A percentile compares a stretch with the other conserved stretches of the same genome.
Conservation (phyloP, 2,329 filamentous ascomycete genomes). For the Aspergillus sp. region DNA sequence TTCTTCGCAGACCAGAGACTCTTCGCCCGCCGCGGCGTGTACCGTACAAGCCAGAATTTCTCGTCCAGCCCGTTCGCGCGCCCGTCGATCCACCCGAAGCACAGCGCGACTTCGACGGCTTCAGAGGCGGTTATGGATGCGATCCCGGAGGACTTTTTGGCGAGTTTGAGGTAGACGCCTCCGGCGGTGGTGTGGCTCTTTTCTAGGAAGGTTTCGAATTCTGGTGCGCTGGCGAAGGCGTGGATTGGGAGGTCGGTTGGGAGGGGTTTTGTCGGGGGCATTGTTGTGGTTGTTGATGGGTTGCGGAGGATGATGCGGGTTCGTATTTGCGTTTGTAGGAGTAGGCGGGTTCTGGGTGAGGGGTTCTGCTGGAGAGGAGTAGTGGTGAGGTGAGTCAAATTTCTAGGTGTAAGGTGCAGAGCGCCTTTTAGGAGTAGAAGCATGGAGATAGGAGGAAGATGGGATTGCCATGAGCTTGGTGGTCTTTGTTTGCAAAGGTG, state of each 20-base stretch:
- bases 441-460: background rate
- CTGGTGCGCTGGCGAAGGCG: conserved; percentile 25
- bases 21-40: conserved; percentile 56
- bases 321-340: background rate
- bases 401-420: background rate
- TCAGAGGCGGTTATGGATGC: conserved; percentile 48
- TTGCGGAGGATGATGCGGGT: background rate
- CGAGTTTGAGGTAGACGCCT: conserved; percentile 51
- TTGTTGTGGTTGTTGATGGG: background rate
- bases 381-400: background rate
- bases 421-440: background rate
- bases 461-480: background rate
- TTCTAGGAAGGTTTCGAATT: conserved; percentile 44
- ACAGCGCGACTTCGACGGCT: conserved; percentile 58
- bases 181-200: conserved; percentile 31
- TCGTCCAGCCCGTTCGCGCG: conserved; percentile 50
- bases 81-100: conserved; percentile 65
- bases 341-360: background rate
- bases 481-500: background rate
- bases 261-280: conserved; percentile 3
- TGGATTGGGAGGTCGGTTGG: conserved; percentile 27
- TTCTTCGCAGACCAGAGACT: conserved; percentile 63
- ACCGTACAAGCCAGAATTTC: conserved; percentile 54
- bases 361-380: background rate
- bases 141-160: conserved; percentile 49